Evolutionary conservation across 2,329 filamentous ascomycete genomes (phyloP), one percentile per base, ranked within the genome.

Genomic region (Aspergillus unguis): DNA sequence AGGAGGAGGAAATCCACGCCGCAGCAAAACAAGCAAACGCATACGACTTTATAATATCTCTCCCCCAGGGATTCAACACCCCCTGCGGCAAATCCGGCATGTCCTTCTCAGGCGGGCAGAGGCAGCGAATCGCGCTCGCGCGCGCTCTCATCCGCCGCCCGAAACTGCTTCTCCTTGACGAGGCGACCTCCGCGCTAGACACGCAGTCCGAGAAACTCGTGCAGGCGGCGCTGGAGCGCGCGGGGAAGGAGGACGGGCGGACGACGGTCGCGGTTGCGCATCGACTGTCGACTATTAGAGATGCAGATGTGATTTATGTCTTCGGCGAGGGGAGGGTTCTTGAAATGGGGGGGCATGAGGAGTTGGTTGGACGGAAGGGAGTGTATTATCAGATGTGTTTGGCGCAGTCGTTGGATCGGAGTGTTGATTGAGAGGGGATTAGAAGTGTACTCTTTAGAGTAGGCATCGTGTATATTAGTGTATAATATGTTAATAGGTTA

Each of bases 281-380:
- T 74, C 84, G 90, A 61, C 79, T 96, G 4, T 92, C 88, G 1
- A 95, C 91, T 6, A 92, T 96, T 73, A 87, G 83, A 69, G 85
- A 90, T 61, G 90, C 90, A 1, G 86, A 95, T 70, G 92, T 92
- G 62, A 96, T 96, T 58, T 86, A 95, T 9, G 90, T 95, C 53
- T 92, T 95, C 86, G 78, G 81, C 1, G 72, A 83, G 54, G 90
- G 90, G 8, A 75, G 78, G 8, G 90, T 95, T 50, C 77, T 94
- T 10, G 90, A 95, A 70, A 87, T 92, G 68, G 90, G 90, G 41
- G 89, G 81, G 0, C 90, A 95, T 66, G 81, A 88, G 45, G 78
- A 85, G 4, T 79, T 95, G n/a, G 75, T 95, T 4, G 80, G 82
- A 59, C 77, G 70, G 57, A 72, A 80, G 59, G 83, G 80, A n/a